phyloP scores from a whole-genome alignment of 129 eudicot species.

The Cynara cardunculus region DNA sequence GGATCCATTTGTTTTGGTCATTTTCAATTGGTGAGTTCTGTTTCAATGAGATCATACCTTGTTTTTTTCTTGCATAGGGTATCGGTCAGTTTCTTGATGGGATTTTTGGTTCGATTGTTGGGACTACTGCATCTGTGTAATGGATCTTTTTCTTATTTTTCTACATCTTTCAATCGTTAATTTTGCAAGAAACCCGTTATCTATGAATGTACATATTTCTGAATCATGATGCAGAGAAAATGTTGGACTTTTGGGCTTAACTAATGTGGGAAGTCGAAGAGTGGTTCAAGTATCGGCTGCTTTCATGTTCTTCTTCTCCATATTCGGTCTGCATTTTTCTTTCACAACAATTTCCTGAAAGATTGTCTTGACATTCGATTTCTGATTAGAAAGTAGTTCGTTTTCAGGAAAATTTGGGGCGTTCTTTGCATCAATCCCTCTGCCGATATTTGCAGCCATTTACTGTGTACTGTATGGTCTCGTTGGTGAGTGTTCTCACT shows the following conservation, averaged over 20 bases:
- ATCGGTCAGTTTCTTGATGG: conserved; percentile 83
- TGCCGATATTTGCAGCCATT: conserved; percentile 87
- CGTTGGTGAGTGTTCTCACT: conserved; percentile 65
- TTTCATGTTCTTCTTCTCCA: conserved; percentile 97
- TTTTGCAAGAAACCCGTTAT: background rate
- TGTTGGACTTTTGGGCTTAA: conserved; percentile 90
- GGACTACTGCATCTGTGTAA: conserved; percentile 90
- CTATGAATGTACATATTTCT: background rate
- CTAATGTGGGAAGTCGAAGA: conserved; percentile 97
- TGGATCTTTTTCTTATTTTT: background rate
- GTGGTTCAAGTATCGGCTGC: conserved; percentile 86
- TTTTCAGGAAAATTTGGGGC: conserved; percentile 94
- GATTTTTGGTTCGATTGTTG: conserved; percentile 72
- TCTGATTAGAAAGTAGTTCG: conserved; percentile 5
- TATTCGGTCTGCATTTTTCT: conserved; percentile 58
- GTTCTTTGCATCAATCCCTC: conserved; percentile 86
- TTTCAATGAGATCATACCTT: background rate
- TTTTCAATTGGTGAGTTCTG: background rate
- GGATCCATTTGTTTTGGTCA: background rate
- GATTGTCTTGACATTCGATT: background rate
- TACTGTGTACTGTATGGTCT: conserved; percentile 83
- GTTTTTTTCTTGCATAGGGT: conserved; percentile 43
- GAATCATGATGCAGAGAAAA: conserved; percentile 64
- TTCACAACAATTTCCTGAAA: background rate
- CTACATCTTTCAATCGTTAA: background rate